Evolutionary conservation across 306 rosid genomes (phyloP).

Genomic region (Prosopis cineraria): DNA sequence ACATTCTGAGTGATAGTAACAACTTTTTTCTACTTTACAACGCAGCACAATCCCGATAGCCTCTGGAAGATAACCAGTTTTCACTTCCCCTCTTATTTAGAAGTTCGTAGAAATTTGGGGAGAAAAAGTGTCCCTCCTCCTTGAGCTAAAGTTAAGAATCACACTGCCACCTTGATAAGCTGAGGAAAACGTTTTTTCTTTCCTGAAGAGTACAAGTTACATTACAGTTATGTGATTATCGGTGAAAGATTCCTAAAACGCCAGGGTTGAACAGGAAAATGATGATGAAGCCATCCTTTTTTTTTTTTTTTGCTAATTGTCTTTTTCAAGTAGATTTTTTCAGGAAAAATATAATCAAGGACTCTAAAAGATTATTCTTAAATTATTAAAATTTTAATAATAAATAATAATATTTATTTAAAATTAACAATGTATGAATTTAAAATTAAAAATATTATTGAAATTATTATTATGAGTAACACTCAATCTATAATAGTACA

Average conservation of each 20-base stretch:
- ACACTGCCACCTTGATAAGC: slow-evolving; percentile 11
- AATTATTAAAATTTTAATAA: no score
- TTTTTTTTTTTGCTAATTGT: neutral
- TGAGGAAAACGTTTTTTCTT: neutral
- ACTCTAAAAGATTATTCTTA: no score
- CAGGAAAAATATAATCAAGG: no score
- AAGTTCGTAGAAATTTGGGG: slow-evolving; percentile 3
- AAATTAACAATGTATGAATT: no score
- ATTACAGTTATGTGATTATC: neutral
- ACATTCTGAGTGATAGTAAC: slow-evolving; percentile 41
- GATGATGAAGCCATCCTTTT: neutral
- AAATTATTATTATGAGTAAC: no score
- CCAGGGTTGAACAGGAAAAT: neutral
- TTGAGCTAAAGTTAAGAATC: slow-evolving; percentile 16
- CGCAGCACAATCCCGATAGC: neutral
- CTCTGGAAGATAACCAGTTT: neutral
- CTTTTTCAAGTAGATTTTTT: slow-evolving; percentile 21
- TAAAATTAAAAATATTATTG: no score
- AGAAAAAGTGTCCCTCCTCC: neutral
- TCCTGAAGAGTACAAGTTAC: neutral
- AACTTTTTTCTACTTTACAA: neutral
- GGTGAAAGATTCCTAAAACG: neutral
- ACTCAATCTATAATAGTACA: no score
- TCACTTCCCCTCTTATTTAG: neutral
- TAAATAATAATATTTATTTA: no score